A percentile compares a stretch with the other conserved stretches of the same genome.
Evolutionary conservation across 1,139 yeast species (phyloP).

Genomic region (Hanseniaspora uvarum): DNA sequence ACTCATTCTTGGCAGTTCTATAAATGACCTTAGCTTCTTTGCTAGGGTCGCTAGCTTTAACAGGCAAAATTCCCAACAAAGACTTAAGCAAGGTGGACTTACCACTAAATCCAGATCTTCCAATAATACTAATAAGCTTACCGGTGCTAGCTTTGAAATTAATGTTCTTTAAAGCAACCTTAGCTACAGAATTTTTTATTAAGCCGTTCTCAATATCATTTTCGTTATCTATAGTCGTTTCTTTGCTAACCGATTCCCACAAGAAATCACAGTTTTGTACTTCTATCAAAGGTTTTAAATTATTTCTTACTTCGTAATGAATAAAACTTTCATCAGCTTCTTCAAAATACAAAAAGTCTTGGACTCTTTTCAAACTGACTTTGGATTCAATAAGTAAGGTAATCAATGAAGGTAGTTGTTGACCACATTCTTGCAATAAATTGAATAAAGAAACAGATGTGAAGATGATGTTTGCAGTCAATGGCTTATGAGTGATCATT

Average conservation of each 20-base stretch:
- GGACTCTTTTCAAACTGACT: slow-evolving; percentile 53
- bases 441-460: slow-evolving; percentile 61
- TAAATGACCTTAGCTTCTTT: slow-evolving; percentile 63
- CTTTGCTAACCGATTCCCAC: slow-evolving; percentile 14
- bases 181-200: neutral
- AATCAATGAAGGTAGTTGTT: slow-evolving; percentile 50
- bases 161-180: slow-evolving; percentile 28
- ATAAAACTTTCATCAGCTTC: slow-evolving; percentile 31
- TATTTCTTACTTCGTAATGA: slow-evolving; percentile 25
- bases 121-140: slow-evolving; percentile 60
- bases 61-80: slow-evolving; percentile 71
- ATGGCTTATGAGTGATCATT: slow-evolving; percentile 24
- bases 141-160: slow-evolving; percentile 40
- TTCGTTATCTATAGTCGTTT: neutral
- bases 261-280: slow-evolving; percentile 17
- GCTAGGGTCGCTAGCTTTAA: slow-evolving; percentile 60
- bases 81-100: slow-evolving; percentile 56
- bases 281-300: slow-evolving; percentile 18
- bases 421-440: slow-evolving; percentile 49
- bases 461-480: slow-evolving; percentile 48
- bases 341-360: slow-evolving; percentile 36
- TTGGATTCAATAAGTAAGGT: slow-evolving; percentile 70
- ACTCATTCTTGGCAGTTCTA: slow-evolving; percentile 40
- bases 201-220: neutral
- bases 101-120: slow-evolving; percentile 56